Evolutionary conservation across 768 basidiomycete genomes (phyloP), one percentile per base, ranked within the genome.

Genomic region (Panaeolus cyanescens): DNA sequence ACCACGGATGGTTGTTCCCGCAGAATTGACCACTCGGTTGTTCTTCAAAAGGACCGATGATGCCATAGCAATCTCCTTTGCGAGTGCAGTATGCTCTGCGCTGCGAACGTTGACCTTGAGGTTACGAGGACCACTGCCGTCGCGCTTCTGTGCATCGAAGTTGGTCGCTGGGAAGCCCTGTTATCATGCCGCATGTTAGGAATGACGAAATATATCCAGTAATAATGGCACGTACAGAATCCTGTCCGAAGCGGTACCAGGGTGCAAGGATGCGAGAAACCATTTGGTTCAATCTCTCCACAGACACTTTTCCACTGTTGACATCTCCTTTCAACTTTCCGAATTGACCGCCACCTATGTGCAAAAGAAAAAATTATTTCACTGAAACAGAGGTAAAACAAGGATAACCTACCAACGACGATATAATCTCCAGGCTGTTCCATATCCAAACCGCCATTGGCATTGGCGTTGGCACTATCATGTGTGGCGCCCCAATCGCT

Each of bases 1-100:
- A 0, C 82, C 81, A 10, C 77, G 72, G 17, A 72, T 66, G 5
- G 75, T 76, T 3, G 63, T 69, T 2, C 80, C 80, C 64, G 68
- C 78, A 62, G 65, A 75, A 59, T 70, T 77, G 28, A 72, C 70
- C 13, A 73, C 77, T 63, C 81, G 71, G 34, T 78, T 75, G 70
- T 92, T 92, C 75, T 91, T 91, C 12, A 91, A 77, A 32, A 92
- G 71, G 19, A 91, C 87, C 1, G 86, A 85, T 0, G 87, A 88
- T 0, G 83, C 85, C 0, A 84, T 80, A 4, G 84, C 91, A 31
- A 93, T 87, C 62, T 90, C 83, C 25, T 80, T 79, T 17, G 81
- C 84, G 17, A 91, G 73, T 3, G 81, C 77, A 0, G 80, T 83
- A 64, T 84, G 83, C 0, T 67, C 76, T 12, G 67, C 74, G 1